Evolutionary conservation across 345 rosid species (phyloP), one percentile per base, ranked within the genome.

Genomic region (Eucalyptus polybractea): DNA sequence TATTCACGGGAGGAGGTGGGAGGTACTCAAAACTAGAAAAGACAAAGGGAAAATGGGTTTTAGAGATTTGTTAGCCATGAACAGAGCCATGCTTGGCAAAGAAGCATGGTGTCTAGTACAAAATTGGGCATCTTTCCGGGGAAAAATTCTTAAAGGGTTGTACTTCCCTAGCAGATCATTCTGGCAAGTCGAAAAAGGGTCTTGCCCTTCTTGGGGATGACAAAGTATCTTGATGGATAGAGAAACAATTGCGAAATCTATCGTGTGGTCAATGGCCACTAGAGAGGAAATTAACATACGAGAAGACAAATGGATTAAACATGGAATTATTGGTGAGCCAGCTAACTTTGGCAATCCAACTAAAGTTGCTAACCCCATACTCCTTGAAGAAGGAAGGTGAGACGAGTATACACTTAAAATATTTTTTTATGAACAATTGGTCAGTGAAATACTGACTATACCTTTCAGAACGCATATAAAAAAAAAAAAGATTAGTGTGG

Each of bases 251-350:
- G 25, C 2, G 11, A 56, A 56, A 13, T 56, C 1, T 4, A 1
- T 22, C 10, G 27, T 2, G 62, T 10, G 13, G 62, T 56, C 0
- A 0, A 24, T 56, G 29, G 62, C 29, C 3, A 56, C 62, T 9
- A 21, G 62, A 21, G 6, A 56, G 29, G 12, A 56, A 56, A 56
- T 56, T 4, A 56, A 10, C 6, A 22, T 21, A 24, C 3, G 13
- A 21, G 13, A 56, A 56, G 62, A 22, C 3, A 2, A 56, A 56
- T 9, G 0, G 62, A 10, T 56, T 8, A 56, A 56, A 24, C 1
- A 0, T 21, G 62, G 29, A 56, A 56, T 56, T 22, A 54, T 56
- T 56, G 62, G 62, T 21, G 62, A 2, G 62, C 62, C 1, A 56
- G 13, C 12, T 22, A 56, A 56, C 62, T 56, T 56, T 24, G 62